Percentiles rank a stretch among this genome's conserved stretches.
These are phyloP conservation scores for Lactifluus hygrophoroides DNA, from an alignment of 768 basidiomycete genomes.

Conservation along the genomic window DNA sequence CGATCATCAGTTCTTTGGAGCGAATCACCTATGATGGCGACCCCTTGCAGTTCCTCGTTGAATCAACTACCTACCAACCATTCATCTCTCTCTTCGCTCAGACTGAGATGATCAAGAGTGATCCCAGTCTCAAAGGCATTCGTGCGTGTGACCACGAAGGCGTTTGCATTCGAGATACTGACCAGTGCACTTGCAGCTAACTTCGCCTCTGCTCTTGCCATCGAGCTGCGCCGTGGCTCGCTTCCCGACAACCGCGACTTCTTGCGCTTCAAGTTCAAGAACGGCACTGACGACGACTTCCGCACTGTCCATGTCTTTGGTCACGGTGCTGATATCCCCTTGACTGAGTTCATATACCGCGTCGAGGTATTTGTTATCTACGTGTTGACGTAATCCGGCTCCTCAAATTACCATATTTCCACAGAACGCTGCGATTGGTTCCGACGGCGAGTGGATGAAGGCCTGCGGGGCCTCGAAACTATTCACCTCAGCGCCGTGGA, in stretches of 20 bases:
- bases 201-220: constrained; percentile 63
- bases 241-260: constrained; percentile 74
- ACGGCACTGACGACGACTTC: constrained; percentile 61
- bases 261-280: constrained; percentile 79
- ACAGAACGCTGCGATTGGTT: constrained; percentile 39
- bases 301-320: constrained; percentile 65
- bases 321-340: constrained; percentile 64
- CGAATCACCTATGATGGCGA: constrained; percentile 73
- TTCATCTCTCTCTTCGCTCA: constrained; percentile 85
- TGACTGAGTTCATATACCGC: constrained; percentile 80
- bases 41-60: constrained; percentile 68
- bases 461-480: constrained; percentile 27
- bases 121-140: constrained; percentile 53
- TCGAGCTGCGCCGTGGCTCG: constrained; percentile 70
- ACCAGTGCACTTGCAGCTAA: constrained; percentile 41
- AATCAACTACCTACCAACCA: constrained; percentile 82
- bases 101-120: constrained; percentile 48
- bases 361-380: constrained; percentile 45
- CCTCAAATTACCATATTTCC: neutral
- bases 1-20: constrained; percentile 61
- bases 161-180: neutral
- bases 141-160: constrained; percentile 41
- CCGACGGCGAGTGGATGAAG: constrained; percentile 38
- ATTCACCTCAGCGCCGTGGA: neutral
- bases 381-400: neutral